Evolutionary conservation across 1,284 basidiomycete genomes (phyloP).

Genomic region (Apiotrichum brassicae): DNA sequence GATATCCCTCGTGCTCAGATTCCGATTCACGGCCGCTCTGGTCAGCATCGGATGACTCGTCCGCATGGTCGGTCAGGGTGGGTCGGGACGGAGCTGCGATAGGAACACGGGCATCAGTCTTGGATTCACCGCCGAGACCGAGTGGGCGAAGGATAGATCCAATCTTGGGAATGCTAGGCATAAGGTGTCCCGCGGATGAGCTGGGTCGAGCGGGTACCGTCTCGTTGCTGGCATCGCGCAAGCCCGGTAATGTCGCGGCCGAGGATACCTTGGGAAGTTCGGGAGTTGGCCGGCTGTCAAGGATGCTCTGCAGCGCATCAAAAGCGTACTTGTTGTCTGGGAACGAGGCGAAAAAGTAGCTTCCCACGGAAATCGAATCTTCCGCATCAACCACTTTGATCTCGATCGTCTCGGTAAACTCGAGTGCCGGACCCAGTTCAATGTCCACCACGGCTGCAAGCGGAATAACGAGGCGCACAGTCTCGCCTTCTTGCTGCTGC

Average conservation of each 20-base stretch:
- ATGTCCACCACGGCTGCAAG: conserved; percentile 83
- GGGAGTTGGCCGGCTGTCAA: conserved; percentile 52
- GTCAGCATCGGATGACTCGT: conserved; percentile 12
- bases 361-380: conserved; percentile 69
- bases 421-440: conserved; percentile 77
- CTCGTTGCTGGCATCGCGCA: conserved; percentile 43
- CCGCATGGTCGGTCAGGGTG: conserved; percentile 5
- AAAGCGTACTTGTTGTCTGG: conserved; percentile 67
- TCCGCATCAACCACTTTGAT: conserved; percentile 76
- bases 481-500: conserved; percentile 90
- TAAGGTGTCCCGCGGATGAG: conserved; percentile 14
- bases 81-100: conserved; percentile 14
- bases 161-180: conserved; percentile 24
- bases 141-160: conserved; percentile 28
- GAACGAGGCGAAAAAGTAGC: conserved; percentile 79
- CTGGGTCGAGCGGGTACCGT: conserved; percentile 56
- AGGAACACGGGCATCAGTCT: conserved; percentile 7
- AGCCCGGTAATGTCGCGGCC: conserved; percentile 12
- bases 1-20: conserved; percentile 29
- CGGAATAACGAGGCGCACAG: conserved; percentile 91
- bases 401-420: conserved; percentile 90
- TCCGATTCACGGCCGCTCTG: not conserved
- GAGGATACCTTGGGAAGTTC: conserved; percentile 30
- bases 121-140: conserved; percentile 4
- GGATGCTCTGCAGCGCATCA: conserved; percentile 67